Base-by-base conservation (phyloP, 129 eudicot species). In the Flaveria sonorensis region DNA sequence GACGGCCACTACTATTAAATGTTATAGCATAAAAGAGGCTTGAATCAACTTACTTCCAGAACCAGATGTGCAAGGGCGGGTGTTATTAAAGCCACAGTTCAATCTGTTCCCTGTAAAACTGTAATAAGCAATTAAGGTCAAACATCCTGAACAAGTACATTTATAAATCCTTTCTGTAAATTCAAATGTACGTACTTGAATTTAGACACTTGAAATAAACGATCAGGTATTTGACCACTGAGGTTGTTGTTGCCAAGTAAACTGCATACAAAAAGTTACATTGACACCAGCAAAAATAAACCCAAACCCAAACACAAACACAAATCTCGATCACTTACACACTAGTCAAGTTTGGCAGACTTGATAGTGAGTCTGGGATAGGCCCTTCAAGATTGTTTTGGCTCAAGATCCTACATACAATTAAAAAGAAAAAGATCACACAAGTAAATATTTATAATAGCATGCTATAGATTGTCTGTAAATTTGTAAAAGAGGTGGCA, bases 71-170 rank as follows among this genome's bases (percentile, higher is more conserved):
- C 99, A 95, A 70, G 48, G 85, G 26, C 52, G 85, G 28, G 86
- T 42, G 51, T 75, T 61, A 71, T 78, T 83, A 24, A 83, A 69
- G 65, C 90, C 99, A 88, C 99, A 95, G 73, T 79, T 86, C 87
- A 95, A 85, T 28, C 60, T 70, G 81, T 89, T 95, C 72, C 89
- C 96, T 80, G 96, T 86, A 79, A 95, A 95, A 86, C 99, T 95
- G 91, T 67, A 79, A 80, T 32, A 81, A 87, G 76, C 70, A 74
- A 78, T 77, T 70, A 46, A 83, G 39, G 71, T 76, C 20, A 86
- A 71, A 47, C 55, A 77, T 19, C 40, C n/a, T 47, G 15, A 48
- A 78, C 47, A 36, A 30, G 47, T 71, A 21, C 60, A 55, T 11
- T 26, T 71, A 60, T 69, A 28, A 60, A 48, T 13, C 28, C 26